These are phyloP conservation scores for Neofusicoccum parvum DNA, from an alignment of 2,329 filamentous ascomycete genomes.

Conservation along the genomic window DNA sequence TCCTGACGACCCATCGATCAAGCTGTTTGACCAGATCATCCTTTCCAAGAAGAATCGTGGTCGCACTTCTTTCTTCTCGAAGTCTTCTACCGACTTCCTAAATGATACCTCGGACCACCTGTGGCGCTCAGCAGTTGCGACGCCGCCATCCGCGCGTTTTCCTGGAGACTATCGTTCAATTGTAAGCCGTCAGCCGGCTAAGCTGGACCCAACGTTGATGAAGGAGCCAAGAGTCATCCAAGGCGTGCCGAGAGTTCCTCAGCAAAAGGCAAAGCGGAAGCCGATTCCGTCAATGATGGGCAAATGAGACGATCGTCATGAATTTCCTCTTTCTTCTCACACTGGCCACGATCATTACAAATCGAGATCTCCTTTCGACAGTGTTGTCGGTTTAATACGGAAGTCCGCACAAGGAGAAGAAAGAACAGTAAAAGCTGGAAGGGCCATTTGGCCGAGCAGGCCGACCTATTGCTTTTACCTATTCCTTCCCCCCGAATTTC, in stretches of 20 bases:
- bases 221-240: conserved; percentile 89
- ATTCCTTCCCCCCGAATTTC: neutral
- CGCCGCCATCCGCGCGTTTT: conserved; percentile 56
- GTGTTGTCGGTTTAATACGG: neutral
- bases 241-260: conserved; percentile 70
- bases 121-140: conserved; percentile 69
- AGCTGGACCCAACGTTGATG: conserved; percentile 84
- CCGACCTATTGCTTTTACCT: neutral
- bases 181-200: conserved; percentile 65
- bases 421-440: neutral
- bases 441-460: neutral
- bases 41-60: conserved; percentile 74
- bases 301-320: conserved; percentile 20
- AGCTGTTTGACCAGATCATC: conserved; percentile 82
- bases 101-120: conserved; percentile 76
- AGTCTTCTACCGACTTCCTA: conserved; percentile 64
- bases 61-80: conserved; percentile 66
- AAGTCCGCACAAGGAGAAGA: neutral
- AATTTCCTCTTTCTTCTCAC: neutral
- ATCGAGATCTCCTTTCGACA: neutral
- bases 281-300: conserved; percentile 49
- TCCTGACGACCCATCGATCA: conserved; percentile 65
- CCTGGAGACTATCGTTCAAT: conserved; percentile 58
- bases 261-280: conserved; percentile 51
- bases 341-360: conserved; percentile 16